Evolutionary conservation across 164 flowering plant species (phyloP).

Genomic region (Protea cynaroides): DNA sequence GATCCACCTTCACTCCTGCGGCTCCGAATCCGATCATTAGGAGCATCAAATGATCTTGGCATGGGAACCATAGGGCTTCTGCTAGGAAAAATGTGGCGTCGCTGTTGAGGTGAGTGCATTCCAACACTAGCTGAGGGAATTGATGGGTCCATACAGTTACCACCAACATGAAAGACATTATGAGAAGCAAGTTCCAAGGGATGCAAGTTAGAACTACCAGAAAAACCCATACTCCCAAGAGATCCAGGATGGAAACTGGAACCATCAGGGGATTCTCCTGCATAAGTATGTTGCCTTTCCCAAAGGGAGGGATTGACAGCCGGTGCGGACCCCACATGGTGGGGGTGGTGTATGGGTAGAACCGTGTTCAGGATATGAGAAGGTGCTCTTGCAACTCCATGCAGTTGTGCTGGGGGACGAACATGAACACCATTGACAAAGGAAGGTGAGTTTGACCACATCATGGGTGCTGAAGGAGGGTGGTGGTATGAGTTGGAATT

Average conservation of each 20-base stretch:
- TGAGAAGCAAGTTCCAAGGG: slow-evolving; percentile 69
- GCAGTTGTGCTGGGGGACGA: slow-evolving; percentile 35
- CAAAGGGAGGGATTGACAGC: slow-evolving; percentile 62
- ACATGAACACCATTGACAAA: slow-evolving; percentile 45
- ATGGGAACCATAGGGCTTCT: slow-evolving; percentile 58
- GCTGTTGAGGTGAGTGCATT: slow-evolving; percentile 59
- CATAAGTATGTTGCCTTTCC: slow-evolving; percentile 58
- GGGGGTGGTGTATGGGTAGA: slow-evolving; percentile 30
- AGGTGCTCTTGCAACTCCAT: slow-evolving; percentile 36
- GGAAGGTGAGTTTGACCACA: slow-evolving; percentile 79
- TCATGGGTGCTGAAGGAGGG: slow-evolving; percentile 40
- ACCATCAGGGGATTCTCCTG: slow-evolving; percentile 58
- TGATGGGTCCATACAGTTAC: slow-evolving; percentile 52
- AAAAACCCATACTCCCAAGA: slow-evolving; percentile 55
- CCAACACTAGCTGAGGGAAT: slow-evolving; percentile 43
- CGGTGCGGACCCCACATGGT: slow-evolving; percentile 85
- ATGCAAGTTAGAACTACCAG: slow-evolving; percentile 45
- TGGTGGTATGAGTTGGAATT: slow-evolving; percentile 45
- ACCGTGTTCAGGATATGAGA: slow-evolving; percentile 47
- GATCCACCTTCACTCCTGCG: slow-evolving; percentile 46
- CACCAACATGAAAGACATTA: slow-evolving; percentile 49
- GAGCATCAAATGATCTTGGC: slow-evolving; percentile 54
- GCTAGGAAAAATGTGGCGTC: slow-evolving; percentile 57
- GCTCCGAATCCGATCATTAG: slow-evolving; percentile 51
- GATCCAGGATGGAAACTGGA: slow-evolving; percentile 69